Conservation (phyloP, 768 basidiomycete genomes). For the Gloeostereum incarnatum region DNA sequence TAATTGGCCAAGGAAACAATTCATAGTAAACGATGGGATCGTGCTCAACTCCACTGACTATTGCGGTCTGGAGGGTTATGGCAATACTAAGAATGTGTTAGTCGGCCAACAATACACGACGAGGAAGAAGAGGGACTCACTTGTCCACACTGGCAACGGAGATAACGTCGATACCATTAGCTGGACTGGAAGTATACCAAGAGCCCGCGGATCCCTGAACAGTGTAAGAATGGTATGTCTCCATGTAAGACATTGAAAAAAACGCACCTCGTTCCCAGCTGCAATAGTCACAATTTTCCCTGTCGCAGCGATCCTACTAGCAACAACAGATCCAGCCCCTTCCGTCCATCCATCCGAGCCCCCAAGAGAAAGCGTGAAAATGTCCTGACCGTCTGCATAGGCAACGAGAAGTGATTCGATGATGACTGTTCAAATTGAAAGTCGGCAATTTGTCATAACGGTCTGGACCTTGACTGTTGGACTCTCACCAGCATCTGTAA, state of each 20-base stretch:
- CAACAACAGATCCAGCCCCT: constrained; percentile 40
- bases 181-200: constrained; percentile 50
- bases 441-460: background rate
- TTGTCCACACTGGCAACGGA: constrained; percentile 48
- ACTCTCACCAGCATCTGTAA: constrained; percentile 41
- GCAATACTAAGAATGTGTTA: constrained; percentile 27
- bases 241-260: background rate
- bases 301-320: constrained; percentile 43
- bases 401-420: background rate
- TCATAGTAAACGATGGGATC: constrained; percentile 46
- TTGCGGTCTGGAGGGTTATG: constrained; percentile 48
- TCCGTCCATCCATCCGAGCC: constrained; percentile 58
- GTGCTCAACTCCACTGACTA: constrained; percentile 36
- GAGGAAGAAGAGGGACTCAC: constrained; percentile 14
- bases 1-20: constrained; percentile 35
- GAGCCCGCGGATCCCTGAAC: constrained; percentile 46
- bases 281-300: constrained; percentile 59
- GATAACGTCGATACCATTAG: constrained; percentile 45
- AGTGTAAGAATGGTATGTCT: background rate
- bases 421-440: constrained; percentile 15
- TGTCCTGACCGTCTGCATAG: constrained; percentile 21
- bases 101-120: background rate
- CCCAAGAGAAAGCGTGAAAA: constrained; percentile 61
- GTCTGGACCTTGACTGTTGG: background rate
- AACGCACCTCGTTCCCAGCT: constrained; percentile 40